Evolutionary conservation across 768 basidiomycete genomes (phyloP).

Genomic region (Trametes sanguinea): DNA sequence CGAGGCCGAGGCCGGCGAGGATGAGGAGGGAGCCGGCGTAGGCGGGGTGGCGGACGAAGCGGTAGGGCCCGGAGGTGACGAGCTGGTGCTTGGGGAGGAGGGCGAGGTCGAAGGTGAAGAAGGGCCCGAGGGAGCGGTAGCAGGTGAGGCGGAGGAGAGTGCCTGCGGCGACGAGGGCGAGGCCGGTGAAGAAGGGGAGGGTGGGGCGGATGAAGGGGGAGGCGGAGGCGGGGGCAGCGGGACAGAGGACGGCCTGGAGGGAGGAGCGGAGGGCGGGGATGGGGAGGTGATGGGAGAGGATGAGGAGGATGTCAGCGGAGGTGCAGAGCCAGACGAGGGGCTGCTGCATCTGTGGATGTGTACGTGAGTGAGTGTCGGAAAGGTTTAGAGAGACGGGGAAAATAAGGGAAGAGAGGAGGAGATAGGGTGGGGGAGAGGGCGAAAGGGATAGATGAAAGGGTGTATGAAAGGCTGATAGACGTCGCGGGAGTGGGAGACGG

Average conservation of each 20-base stretch:
- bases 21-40: constrained; percentile 30
- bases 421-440: neutral
- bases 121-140: constrained; percentile 36
- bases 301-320: constrained; percentile 26
- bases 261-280: constrained; percentile 21
- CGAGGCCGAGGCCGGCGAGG: constrained; percentile 22
- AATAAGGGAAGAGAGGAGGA: neutral
- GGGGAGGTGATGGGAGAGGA: constrained; percentile 22
- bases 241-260: constrained; percentile 20
- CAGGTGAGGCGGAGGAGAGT: constrained; percentile 29
- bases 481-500: neutral
- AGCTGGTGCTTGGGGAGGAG: constrained; percentile 36
- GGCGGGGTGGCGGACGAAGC: constrained; percentile 39
- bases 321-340: constrained; percentile 45
- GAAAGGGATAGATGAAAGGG: neutral
- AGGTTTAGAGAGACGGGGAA: too few relatives aligned
- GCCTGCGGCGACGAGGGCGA: constrained; percentile 22
- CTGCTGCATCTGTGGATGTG: constrained; percentile 45
- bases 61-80: constrained; percentile 38
- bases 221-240: constrained; percentile 9
- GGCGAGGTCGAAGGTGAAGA: constrained; percentile 40
- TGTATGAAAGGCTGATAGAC: neutral
- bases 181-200: constrained; percentile 22
- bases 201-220: constrained; percentile 22
- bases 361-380: too few relatives aligned